These are phyloP conservation scores for Ascochyta lentis DNA, from an alignment of 2,329 filamentous ascomycete genomes.

Conservation along the genomic window DNA sequence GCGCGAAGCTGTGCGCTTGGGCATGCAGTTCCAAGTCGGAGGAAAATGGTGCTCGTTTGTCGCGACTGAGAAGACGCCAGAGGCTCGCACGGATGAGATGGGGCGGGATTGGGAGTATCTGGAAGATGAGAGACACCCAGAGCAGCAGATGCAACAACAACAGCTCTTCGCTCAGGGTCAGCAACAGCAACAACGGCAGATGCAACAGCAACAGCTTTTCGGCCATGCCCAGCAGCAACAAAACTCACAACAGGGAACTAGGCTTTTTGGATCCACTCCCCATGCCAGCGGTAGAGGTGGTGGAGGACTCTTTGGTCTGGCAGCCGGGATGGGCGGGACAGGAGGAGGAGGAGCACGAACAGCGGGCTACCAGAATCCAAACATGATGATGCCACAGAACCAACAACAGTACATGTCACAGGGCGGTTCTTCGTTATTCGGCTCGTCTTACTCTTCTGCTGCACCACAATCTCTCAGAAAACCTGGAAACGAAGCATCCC, in stretches of 20 bases:
- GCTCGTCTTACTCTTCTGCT: background rate
- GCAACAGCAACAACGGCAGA: background rate
- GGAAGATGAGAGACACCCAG: constrained; percentile 23
- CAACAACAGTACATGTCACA: background rate
- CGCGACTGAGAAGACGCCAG: constrained; percentile 61
- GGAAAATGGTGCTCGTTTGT: constrained; percentile 78
- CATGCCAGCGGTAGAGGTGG: background rate
- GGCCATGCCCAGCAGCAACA: background rate
- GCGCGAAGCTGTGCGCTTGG: constrained; percentile 70
- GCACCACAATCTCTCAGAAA: background rate
- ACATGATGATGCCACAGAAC: background rate
- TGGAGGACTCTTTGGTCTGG: background rate
- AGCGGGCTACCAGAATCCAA: background rate
- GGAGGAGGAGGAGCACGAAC: background rate
- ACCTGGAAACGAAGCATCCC: background rate
- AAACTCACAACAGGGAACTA: background rate
- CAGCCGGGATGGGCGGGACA: too few species aligned
- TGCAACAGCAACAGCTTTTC: background rate
- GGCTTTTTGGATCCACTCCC: background rate
- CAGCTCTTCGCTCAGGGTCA: background rate
- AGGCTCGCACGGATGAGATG: constrained; percentile 6
- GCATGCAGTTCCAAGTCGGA: constrained; percentile 69
- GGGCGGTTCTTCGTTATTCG: background rate
- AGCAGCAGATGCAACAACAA: background rate
- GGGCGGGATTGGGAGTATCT: constrained; percentile 33